These are phyloP conservation scores for Ilyonectria mors-panacis DNA, from an alignment of 2,329 filamentous ascomycete genomes.

Conservation along the genomic window DNA sequence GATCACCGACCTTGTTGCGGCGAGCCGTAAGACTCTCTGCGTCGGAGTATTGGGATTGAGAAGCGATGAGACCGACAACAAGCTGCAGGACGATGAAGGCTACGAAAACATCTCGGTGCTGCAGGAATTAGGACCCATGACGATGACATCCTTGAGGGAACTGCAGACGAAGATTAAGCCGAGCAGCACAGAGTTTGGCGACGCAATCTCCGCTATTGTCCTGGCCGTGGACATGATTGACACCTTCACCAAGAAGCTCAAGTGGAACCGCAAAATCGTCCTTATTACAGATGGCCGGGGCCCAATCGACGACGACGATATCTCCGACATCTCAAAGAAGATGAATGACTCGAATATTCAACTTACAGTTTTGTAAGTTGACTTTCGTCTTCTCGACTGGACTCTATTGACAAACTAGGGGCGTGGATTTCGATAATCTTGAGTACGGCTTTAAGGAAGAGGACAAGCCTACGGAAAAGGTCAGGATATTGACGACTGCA, in stretches of 20 bases:
- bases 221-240: conserved; percentile 90
- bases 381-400: neutral
- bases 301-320: conserved; percentile 78
- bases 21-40: conserved; percentile 77
- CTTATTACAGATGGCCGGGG: conserved; percentile 88
- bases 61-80: conserved; percentile 83
- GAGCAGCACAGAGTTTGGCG: conserved; percentile 78
- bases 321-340: conserved; percentile 79
- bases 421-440: conserved; percentile 92
- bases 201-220: conserved; percentile 90
- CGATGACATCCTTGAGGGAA: conserved; percentile 77
- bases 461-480: conserved; percentile 81
- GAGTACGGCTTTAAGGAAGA: conserved; percentile 96
- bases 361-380: conserved; percentile 80
- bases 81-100: conserved; percentile 76
- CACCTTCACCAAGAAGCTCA: conserved; percentile 83
- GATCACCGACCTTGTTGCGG: conserved; percentile 77
- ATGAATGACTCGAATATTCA: conserved; percentile 84
- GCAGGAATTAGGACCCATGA: conserved; percentile 74
- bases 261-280: conserved; percentile 85
- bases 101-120: conserved; percentile 89
- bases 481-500: conserved; percentile 49
- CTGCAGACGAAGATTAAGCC: conserved; percentile 76
- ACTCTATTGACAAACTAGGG: conserved; percentile 64
- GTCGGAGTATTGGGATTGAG: conserved; percentile 87